phyloP scores from a whole-genome alignment of 768 basidiomycete genomes.

The Lentinus brumalis region DNA sequence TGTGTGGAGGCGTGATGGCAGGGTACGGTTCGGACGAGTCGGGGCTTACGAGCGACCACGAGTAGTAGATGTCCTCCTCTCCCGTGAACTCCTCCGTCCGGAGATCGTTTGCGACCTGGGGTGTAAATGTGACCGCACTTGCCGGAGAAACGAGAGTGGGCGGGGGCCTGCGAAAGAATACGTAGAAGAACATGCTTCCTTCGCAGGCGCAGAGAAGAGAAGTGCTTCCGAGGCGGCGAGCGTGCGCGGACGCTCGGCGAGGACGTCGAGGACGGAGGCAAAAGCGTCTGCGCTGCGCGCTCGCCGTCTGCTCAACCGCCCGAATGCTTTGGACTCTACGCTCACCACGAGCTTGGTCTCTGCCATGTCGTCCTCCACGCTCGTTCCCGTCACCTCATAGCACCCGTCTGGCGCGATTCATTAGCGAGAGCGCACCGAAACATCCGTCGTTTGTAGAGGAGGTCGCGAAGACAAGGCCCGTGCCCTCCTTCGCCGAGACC shows the following conservation, averaged over 20 bases:
- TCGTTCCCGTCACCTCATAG: slow-evolving; percentile 23
- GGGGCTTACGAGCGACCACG: slow-evolving; percentile 47
- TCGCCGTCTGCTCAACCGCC: slow-evolving; percentile 1
- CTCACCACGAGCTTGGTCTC: slow-evolving; percentile 19
- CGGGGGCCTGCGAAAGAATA: slow-evolving; percentile 89
- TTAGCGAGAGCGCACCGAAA: not conserved
- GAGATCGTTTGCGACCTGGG: slow-evolving; percentile 88
- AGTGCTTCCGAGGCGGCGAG: not conserved
- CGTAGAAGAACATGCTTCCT: slow-evolving; percentile 75
- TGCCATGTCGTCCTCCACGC: slow-evolving; percentile 20
- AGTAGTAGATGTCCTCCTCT: slow-evolving; percentile 66
- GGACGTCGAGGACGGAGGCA: slow-evolving; percentile 5
- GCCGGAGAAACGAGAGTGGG: slow-evolving; percentile 52
- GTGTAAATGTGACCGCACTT: slow-evolving; percentile 60
- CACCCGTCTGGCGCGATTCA: slow-evolving; percentile 13
- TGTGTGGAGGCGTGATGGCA: slow-evolving; percentile 45
- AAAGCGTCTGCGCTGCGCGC: slow-evolving; percentile 11
- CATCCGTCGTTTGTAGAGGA: slow-evolving; percentile 38
- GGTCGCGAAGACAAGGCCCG: slow-evolving; percentile 32
- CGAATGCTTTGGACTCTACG: slow-evolving; percentile 29
- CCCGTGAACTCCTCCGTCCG: slow-evolving; percentile 69
- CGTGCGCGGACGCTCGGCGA: slow-evolving; percentile 8
- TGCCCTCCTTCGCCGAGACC: slow-evolving; percentile 47
- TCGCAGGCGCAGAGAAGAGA: not conserved
- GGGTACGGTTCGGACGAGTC: slow-evolving; percentile 15